A percentile compares a stretch with the other conserved stretches of the same genome.
These are phyloP conservation scores for Hermanozyma aechmeae DNA, from an alignment of 805 yeast species.

Conservation along the genomic window DNA sequence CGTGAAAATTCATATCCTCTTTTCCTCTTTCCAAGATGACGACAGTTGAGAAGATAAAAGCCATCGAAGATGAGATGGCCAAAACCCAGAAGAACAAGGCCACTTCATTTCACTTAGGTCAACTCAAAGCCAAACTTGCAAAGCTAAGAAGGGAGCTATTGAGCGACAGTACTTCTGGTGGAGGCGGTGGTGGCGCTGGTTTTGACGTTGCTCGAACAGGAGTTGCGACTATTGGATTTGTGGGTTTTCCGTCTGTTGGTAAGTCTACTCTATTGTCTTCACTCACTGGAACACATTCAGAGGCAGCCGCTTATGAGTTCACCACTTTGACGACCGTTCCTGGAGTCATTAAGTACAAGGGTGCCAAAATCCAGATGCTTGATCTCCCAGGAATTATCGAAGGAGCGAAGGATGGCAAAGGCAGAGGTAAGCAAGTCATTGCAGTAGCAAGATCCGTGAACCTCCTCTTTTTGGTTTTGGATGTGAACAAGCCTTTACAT, in stretches of 20 bases:
- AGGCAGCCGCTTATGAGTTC: conserved; percentile 97
- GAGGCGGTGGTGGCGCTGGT: conserved; percentile 90
- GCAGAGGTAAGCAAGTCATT: conserved; percentile 93
- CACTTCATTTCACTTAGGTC: conserved; percentile 95
- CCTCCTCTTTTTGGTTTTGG: conserved; percentile 84
- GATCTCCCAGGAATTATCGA: conserved; percentile 87
- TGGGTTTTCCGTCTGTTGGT: conserved; percentile 97
- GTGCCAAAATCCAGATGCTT: conserved; percentile 95
- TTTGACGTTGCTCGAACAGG: conserved; percentile 99
- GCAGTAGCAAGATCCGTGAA: conserved; percentile 99
- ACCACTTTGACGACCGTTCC: conserved; percentile 97
- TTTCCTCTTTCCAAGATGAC: conserved; percentile 19
- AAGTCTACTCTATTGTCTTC: conserved; percentile 78
- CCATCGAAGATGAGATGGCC: conserved; percentile 97
- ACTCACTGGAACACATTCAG: conserved; percentile 92
- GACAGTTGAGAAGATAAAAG: conserved; percentile 56
- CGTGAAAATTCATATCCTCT: conserved; percentile 1
- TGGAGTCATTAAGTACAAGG: conserved; percentile 90
- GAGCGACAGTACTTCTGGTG: conserved; percentile 50
- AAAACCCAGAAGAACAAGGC: conserved; percentile 96
- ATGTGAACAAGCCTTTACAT: conserved; percentile 91
- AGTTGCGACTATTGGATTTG: conserved; percentile 94
- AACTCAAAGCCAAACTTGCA: conserved; percentile 92
- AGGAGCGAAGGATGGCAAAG: conserved; percentile 88
- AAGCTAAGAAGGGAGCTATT: conserved; percentile 87